Percentiles rank a stretch among this genome's conserved stretches.
phyloP scores from a whole-genome alignment of 2,329 filamentous ascomycete species.

The Arachnomyces sp. region DNA sequence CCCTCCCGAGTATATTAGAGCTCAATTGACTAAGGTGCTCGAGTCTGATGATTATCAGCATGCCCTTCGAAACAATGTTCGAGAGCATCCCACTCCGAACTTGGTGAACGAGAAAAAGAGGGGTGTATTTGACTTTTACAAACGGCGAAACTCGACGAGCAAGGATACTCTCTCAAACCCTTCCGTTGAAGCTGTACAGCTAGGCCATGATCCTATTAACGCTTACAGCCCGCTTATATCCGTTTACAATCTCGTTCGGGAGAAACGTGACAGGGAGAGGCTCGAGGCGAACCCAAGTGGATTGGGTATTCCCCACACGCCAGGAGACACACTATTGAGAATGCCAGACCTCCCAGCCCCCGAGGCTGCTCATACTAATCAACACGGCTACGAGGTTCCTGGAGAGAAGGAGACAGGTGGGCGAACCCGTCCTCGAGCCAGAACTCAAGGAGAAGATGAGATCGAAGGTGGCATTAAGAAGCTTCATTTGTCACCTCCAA shows the following conservation, averaged over 20 bases:
- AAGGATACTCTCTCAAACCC: constrained; percentile 74
- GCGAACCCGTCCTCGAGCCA: constrained; percentile 70
- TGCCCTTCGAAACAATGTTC: constrained; percentile 62
- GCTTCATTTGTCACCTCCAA: constrained; percentile 46
- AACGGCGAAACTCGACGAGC: constrained; percentile 82
- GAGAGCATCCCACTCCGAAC: constrained; percentile 54
- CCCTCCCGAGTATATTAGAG: constrained; percentile 69
- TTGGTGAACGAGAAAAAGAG: constrained; percentile 67
- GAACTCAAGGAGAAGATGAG: constrained; percentile 93
- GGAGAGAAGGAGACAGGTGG: constrained; percentile 82
- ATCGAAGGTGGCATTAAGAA: constrained; percentile 64
- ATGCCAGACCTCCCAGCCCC: constrained; percentile 72
- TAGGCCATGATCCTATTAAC: constrained; percentile 81
- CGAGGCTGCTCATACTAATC: constrained; percentile 81
- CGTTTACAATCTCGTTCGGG: constrained; percentile 90
- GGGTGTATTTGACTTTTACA: constrained; percentile 95
- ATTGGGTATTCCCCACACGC: constrained; percentile 47
- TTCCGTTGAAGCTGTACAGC: constrained; percentile 75
- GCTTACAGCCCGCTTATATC: constrained; percentile 88
- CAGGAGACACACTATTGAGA: constrained; percentile 50
- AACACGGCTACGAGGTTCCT: constrained; percentile 74
- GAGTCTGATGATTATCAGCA: constrained; percentile 91
- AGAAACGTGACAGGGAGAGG: constrained; percentile 79
- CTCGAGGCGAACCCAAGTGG: constrained; percentile 52
- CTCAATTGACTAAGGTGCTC: constrained; percentile 74